These are phyloP conservation scores for Trichosporon sp. DNA, from an alignment of 1,284 basidiomycete genomes.

Conservation along the genomic window DNA sequence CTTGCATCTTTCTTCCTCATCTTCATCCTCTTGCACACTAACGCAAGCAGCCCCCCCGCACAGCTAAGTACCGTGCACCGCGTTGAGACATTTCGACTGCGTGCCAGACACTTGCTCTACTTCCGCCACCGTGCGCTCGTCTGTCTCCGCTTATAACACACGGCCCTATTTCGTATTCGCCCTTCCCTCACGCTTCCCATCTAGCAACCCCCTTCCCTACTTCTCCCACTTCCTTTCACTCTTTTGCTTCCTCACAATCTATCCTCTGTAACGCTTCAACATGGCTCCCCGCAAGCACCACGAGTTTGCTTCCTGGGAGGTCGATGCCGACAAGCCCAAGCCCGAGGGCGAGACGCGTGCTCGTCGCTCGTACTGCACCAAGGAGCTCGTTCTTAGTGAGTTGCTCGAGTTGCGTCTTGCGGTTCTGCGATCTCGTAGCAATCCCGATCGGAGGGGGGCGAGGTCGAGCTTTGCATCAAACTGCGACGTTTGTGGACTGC, in stretches of 20 bases:
- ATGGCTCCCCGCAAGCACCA: conserved; percentile 57
- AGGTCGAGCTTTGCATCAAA: background rate
- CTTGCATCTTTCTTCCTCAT: background rate
- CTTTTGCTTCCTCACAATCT: background rate
- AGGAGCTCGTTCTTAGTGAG: conserved; percentile 68
- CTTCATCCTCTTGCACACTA: background rate
- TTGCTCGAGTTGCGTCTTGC: conserved; percentile 19
- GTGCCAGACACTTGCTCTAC: background rate
- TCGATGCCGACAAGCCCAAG: conserved; percentile 58
- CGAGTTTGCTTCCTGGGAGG: conserved; percentile 57
- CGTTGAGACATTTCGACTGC: background rate
- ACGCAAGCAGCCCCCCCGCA: background rate
- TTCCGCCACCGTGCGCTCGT: conserved; percentile 16
- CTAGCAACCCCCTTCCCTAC: conserved; percentile 9
- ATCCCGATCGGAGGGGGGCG: background rate
- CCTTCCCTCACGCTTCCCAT: conserved; percentile 10
- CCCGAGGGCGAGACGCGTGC: conserved; percentile 65
- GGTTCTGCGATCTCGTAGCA: background rate
- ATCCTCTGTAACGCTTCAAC: conserved; percentile 21
- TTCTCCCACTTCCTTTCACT: conserved; percentile 9
- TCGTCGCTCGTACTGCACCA: conserved; percentile 69
- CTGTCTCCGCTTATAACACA: conserved; percentile 19
- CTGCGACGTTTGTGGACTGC: background rate
- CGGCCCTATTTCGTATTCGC: background rate
- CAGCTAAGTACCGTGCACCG: background rate